Percentiles rank a stretch among this genome's conserved stretches.
Evolutionary conservation across 1,284 basidiomycete species (phyloP).

Genomic region (Apiotrichum mycotoxinovorans): DNA sequence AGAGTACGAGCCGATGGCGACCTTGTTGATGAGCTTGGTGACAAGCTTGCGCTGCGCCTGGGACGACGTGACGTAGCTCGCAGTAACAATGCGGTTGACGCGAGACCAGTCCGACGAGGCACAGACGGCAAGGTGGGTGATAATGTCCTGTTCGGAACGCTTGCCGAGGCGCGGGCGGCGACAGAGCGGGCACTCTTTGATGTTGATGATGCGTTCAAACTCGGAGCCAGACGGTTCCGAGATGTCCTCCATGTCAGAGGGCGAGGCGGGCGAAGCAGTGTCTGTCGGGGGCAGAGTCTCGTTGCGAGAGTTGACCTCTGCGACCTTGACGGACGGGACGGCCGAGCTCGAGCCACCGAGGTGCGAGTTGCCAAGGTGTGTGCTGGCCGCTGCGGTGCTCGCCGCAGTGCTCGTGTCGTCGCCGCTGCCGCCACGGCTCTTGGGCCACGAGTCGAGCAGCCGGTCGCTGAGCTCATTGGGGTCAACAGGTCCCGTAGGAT

Average conservation of each 20-base stretch:
- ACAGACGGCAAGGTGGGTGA: constrained; percentile 90
- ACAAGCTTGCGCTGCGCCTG: constrained; percentile 98
- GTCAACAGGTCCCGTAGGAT: constrained; percentile 6
- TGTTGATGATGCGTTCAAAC: constrained; percentile 89
- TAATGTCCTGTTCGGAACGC: constrained; percentile 87
- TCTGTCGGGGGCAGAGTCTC: background rate
- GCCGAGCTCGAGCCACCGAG: background rate
- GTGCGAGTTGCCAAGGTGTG: background rate
- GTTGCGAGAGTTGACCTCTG: constrained; percentile 11
- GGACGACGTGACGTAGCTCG: constrained; percentile 91
- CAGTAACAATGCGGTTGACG: constrained; percentile 81
- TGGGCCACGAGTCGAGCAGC: constrained; percentile 5
- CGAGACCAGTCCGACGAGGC: constrained; percentile 87
- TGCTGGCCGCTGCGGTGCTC: background rate
- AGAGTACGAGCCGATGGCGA: constrained; percentile 79
- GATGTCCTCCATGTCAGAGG: constrained; percentile 16
- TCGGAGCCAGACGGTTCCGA: constrained; percentile 24
- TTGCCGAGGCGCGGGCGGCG: constrained; percentile 77
- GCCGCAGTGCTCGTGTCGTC: background rate
- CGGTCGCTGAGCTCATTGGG: constrained; percentile 11
- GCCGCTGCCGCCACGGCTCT: background rate
- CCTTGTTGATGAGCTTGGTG: constrained; percentile 79
- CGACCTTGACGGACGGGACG: constrained; percentile 27
- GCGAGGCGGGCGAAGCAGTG: constrained; percentile 3
- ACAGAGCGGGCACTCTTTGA: constrained; percentile 90